Conservation (phyloP, 1,284 basidiomycete genomes). For the Paramarasmius palmivorus region DNA sequence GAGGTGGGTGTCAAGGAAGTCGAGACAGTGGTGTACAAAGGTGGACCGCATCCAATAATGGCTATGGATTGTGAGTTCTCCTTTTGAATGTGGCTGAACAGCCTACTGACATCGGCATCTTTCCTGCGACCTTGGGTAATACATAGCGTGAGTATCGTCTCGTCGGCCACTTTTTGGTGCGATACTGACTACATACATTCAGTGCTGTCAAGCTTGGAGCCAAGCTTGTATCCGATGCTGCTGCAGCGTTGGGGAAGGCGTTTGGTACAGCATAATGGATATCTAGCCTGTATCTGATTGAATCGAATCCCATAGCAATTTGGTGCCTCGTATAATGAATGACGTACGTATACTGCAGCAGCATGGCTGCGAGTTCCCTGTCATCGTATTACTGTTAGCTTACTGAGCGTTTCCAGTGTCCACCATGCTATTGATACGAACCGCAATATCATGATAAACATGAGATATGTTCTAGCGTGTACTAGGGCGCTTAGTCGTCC, state of each 20-base stretch:
- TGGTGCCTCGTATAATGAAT: no score
- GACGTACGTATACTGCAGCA: no score
- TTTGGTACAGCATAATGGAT: conserved; percentile 26
- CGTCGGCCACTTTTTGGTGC: not conserved
- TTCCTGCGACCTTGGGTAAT: not conserved
- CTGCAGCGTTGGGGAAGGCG: conserved; percentile 43
- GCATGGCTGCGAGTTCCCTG: no score
- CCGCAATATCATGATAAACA: no score
- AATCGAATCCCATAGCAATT: no score
- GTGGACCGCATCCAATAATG: conserved; percentile 68
- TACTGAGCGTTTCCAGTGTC: no score
- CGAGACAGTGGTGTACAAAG: conserved; percentile 56
- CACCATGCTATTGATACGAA: no score
- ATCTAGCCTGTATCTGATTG: no score
- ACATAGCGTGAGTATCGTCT: conserved; percentile 17
- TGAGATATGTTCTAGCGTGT: no score
- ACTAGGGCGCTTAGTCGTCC: no score
- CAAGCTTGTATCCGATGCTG: conserved; percentile 57
- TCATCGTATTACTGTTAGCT: no score
- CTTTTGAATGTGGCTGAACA: conserved; percentile 23
- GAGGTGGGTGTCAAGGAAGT: conserved; percentile 50
- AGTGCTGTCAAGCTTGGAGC: conserved; percentile 53
- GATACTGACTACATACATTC: conserved; percentile 12
- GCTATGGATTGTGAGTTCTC: conserved; percentile 60
- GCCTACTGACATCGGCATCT: conserved; percentile 1